phyloP scores from a whole-genome alignment of 805 yeast species.

The Nakazawaea ernobii region DNA sequence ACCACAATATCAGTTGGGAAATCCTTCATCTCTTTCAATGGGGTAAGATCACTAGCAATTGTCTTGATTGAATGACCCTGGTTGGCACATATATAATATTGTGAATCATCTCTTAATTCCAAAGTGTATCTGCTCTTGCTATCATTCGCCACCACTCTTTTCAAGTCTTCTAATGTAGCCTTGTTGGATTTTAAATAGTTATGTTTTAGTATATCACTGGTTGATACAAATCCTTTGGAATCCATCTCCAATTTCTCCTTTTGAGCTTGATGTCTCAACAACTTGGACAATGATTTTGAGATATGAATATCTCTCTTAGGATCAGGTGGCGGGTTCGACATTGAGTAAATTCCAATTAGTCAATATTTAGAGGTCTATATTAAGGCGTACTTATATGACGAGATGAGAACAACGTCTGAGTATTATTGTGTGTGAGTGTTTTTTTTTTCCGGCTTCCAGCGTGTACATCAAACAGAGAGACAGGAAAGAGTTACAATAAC shows the following conservation, averaged over 20 bases:
- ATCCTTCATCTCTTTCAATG: slow-evolving; percentile 28
- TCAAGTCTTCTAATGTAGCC: slow-evolving; percentile 52
- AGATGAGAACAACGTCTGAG: no score
- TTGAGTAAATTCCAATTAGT: no score
- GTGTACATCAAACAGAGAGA: no score
- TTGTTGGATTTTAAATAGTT: slow-evolving; percentile 51
- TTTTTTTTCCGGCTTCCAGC: no score
- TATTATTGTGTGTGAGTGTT: no score
- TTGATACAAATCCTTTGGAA: slow-evolving; percentile 55
- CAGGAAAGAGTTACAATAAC: no score
- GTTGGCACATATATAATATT: slow-evolving; percentile 64
- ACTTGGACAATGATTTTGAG: slow-evolving; percentile 69
- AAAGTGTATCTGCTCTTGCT: slow-evolving; percentile 68
- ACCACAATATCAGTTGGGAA: slow-evolving; percentile 48
- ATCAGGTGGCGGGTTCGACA: not conserved
- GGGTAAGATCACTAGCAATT: slow-evolving; percentile 35
- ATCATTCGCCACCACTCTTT: slow-evolving; percentile 55
- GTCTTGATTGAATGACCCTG: slow-evolving; percentile 81
- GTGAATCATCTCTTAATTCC: slow-evolving; percentile 23
- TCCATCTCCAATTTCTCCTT: slow-evolving; percentile 64
- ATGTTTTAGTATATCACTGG: slow-evolving; percentile 49
- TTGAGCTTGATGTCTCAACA: slow-evolving; percentile 82
- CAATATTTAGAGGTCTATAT: no score
- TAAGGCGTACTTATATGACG: no score
- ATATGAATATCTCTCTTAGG: slow-evolving; percentile 43